Evolutionary conservation across 176 grass and related monocot species (phyloP).

Genomic region (Oryza nivara): DNA sequence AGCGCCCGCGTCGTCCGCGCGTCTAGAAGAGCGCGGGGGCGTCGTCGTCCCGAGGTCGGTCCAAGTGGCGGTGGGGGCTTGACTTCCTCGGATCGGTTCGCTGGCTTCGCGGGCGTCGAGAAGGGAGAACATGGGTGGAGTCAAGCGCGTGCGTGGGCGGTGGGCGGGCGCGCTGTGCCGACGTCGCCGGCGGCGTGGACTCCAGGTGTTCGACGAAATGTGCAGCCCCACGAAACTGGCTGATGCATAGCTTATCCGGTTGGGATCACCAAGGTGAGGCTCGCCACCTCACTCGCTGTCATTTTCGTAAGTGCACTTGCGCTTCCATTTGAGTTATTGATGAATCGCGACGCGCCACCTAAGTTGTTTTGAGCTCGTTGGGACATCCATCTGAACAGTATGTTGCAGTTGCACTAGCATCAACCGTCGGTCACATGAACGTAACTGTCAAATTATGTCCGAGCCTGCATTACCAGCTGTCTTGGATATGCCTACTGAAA

Average conservation of each 20-base stretch:
- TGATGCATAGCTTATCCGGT: neutral
- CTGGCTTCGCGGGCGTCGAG: conserved; percentile 26
- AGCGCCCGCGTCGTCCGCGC: neutral
- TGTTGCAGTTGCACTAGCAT: neutral
- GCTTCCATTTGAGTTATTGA: neutral
- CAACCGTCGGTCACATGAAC: neutral
- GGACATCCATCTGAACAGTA: neutral
- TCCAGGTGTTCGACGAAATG: neutral
- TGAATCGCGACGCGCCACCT: neutral
- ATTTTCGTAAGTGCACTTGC: neutral
- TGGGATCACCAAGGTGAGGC: neutral
- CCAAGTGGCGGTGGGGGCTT: neutral
- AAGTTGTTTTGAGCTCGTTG: too few relatives aligned
- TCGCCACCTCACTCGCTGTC: conserved; percentile 16
- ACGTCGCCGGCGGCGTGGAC: neutral
- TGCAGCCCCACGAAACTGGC: neutral
- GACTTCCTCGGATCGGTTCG: neutral
- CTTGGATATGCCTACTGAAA: neutral
- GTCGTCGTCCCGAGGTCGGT: too few relatives aligned
- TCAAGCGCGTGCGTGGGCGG: neutral
- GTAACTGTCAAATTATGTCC: neutral
- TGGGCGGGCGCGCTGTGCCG: too few relatives aligned
- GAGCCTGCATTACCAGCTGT: neutral
- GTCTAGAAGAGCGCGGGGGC: neutral
- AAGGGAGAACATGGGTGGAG: conserved; percentile 6